Evolutionary conservation across 192 early-diverging fungal species (phyloP), one percentile per base, ranked within the genome.

Genomic region (Mortierella alpina): DNA sequence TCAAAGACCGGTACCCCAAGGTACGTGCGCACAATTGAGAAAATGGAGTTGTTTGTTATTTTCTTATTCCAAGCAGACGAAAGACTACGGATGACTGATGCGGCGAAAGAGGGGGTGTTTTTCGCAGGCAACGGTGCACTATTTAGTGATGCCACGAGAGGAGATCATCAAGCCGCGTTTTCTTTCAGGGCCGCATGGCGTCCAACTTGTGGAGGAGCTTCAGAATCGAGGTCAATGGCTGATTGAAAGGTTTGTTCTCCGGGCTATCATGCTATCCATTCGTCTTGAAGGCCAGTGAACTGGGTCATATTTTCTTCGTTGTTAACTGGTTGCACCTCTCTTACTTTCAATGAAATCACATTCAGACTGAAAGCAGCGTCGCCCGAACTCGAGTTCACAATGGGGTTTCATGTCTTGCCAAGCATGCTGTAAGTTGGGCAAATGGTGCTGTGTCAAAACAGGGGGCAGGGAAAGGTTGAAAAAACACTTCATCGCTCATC

Each of bases 401-500:
- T 82, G 54, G 91, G 91, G 9, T 90, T 92, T 66, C 91, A 92
- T 58, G 81, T 83, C 2, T 44, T 92, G 13, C 88, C 89, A 0
- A 87, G 86, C 39, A 88, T 92, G 87, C 72, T 65, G 86, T 87
- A 62, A 41, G 73, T 48, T 8, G 23, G 39, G 31, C 41, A 13
- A 57, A 31, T 31, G 31, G 31, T 31, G 31, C 31, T 31, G 31
- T 31, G 31, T 31, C 31, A 31, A 31, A 31, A 31, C 31, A 31
- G 31, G 31, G 31, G 31, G 31, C 31, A 3, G 31, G 31, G 31
- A 3, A 31, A 3, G 31, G 31, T 31, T 31, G 31, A 31, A 31
- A 31, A 31, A 1, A 31, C 31, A 31, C 31, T 2, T 31, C 31
- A 31, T 31, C 31, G 31, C n/a, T n/a, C n/a, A n/a, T 31, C 31